A percentile compares a stretch with the other conserved stretches of the same genome.
phyloP scores from a whole-genome alignment of 2,329 filamentous ascomycete species.

The Diaporthe destruens region DNA sequence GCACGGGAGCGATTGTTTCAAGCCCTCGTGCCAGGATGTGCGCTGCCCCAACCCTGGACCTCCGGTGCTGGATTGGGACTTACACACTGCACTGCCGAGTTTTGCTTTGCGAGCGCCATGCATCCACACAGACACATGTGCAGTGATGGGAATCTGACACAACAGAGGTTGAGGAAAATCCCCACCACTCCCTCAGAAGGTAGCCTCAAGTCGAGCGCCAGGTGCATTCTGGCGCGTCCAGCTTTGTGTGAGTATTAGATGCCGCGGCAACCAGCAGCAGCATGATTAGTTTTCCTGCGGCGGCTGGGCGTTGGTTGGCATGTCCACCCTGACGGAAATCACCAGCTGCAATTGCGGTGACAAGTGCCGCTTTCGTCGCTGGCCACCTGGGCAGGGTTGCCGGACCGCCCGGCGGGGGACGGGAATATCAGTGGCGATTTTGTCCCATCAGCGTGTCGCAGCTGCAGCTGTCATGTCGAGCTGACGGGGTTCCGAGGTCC shows the following conservation, averaged over 20 bases:
- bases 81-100: constrained; percentile 20
- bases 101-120: constrained; percentile 1
- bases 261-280: background rate
- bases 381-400: too few species aligned
- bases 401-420: background rate
- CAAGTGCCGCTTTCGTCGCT: background rate
- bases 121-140: constrained; percentile 25
- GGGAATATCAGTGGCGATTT: background rate
- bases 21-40: background rate
- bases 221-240: background rate
- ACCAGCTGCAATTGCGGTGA: background rate
- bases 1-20: background rate
- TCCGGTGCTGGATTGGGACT: background rate
- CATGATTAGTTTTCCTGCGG: too few species aligned
- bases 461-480: background rate
- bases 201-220: constrained; percentile 6
- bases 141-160: constrained; percentile 30
- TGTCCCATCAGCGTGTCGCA: background rate
- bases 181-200: background rate
- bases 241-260: background rate
- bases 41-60: background rate
- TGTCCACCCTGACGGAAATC: too few species aligned
- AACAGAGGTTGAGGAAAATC: constrained; percentile 12
- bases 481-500: background rate
- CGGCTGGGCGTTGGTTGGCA: too few species aligned